Evolutionary conservation across 2,329 filamentous ascomycete species (phyloP), one percentile per base, ranked within the genome.

Genomic region (Monosporascus sp.): DNA sequence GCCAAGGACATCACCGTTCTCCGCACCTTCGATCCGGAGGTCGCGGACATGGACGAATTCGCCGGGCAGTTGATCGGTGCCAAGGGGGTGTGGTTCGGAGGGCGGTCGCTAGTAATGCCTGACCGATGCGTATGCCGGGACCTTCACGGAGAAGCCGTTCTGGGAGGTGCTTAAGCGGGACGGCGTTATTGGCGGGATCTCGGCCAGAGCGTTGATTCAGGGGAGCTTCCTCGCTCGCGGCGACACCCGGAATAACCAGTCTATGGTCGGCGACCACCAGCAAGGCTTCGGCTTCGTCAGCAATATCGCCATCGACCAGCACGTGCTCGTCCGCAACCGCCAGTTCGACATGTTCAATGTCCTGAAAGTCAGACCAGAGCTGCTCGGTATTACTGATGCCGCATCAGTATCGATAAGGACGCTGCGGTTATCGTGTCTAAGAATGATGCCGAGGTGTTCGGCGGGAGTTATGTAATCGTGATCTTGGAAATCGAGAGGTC

Each of bases 271-370:
- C 27, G 66, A 68, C 49, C 66, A 69, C 53, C 62, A 61, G 37
- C 64, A 65, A 2, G 66, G 66, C 1, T 69, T 69, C 45, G 67
- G 66, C 2, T 69, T 65, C 50, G 47, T 68, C 26, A 59, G 59
- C 37, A 52, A 64, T 48, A 60, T 61, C 2, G 67, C 67, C 9
- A 60, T 69, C 50, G 66, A 69, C 50, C 67, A 69, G 53, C 67
- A 69, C 50, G 63, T 68, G 16, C 62, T 69, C 5, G 67, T 64
- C 38, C 60, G 67, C 27, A 62, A 61, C 38, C 62, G 67, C 11
- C 59, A 63, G 40, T 69, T 68, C 56, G 67, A 69, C 52, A 64
- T 69, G 65, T 68, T 68, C 38, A 64, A 69, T n/a, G 65, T 68
- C 46, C 60, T 69, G 16, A 63, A 61, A 51, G 61, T 62, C 8